Base-by-base conservation (phyloP, 2,329 filamentous ascomycete genomes). In the Colletotrichum phormii region DNA sequence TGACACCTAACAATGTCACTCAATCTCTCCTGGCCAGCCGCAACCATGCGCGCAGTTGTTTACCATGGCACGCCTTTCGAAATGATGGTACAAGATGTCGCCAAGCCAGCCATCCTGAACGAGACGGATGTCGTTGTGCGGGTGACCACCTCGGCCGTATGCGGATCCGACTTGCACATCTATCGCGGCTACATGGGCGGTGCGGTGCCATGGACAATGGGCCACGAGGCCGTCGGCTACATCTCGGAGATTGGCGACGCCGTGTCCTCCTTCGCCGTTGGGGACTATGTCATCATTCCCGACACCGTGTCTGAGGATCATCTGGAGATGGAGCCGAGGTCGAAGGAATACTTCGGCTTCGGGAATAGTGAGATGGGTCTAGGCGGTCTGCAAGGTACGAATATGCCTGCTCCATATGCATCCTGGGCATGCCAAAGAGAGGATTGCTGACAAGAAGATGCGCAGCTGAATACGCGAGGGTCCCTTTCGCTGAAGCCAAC, bases 401-500 rank as follows among this genome's bases (percentile, higher is more conserved):
- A 5, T 7, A 57, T 12, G 13, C 63, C 53, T 37, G 22, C 63
- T 18, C 18, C 8, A 42, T 15, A 24, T 18, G 22, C 33, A 13
- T 15, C 58, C 53, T 65, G 8, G 18, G 35, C 13, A 35, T 55
- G 15, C 24, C 1, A 58, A 35, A 51, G 5, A 22, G 35, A 12
- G 26, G 18, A 24, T 12, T 24, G 9, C 63, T 66, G 24, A 59
- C 37, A n/a, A 29, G 1, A n/a, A 12, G 64, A n/a, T 29, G n/a
- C 33, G 2, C 35, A 76, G 77, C 77, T 51, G 75, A 93, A 78
- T 93, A 90, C 72, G 82, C 92, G 24, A 85, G 89, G 3, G 88
- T 93, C 2, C 91, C 91, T 0, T 92, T 89, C 71, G 91, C 90
- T 0, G 90, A 93, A 77, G 91, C 91, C 81, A 93, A 92, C 73